Percentiles rank a stretch among this genome's conserved stretches.
Conservation (phyloP, 2,329 filamentous ascomycete genomes). For the Metarhizium humberi region DNA sequence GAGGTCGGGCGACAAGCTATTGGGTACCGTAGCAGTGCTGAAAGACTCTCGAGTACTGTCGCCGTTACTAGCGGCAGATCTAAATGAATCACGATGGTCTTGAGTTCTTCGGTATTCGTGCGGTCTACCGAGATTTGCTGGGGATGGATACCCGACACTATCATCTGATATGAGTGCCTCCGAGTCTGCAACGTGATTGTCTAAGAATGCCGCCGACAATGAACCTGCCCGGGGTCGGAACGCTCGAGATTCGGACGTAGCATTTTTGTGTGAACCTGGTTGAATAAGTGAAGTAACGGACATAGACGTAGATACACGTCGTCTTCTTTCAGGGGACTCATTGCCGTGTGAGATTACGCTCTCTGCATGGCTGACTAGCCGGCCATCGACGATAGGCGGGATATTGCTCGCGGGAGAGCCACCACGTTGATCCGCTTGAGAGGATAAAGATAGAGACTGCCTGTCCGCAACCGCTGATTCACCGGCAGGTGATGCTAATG, state of each 20-base stretch:
- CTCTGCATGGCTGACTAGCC: not conserved
- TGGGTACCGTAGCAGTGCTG: constrained; percentile 9
- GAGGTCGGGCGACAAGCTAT: constrained; percentile 13
- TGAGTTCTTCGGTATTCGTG: constrained; percentile 1
- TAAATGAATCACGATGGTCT: constrained; percentile 10
- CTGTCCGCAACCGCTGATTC: not conserved
- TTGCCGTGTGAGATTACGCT: not conserved
- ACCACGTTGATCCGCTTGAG: not conserved
- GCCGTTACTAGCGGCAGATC: constrained; percentile 9
- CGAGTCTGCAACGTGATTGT: constrained; percentile 9
- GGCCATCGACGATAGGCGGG: not conserved
- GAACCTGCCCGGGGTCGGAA: constrained; percentile 3
- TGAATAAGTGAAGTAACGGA: constrained; percentile 15
- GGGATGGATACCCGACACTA: constrained; percentile 19
- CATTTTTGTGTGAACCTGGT: constrained; percentile 7
- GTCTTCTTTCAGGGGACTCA: not conserved
- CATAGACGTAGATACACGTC: constrained; percentile 6
- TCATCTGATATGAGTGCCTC: constrained; percentile 18
- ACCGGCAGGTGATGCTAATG: not conserved
- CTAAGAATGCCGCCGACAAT: constrained; percentile 1
- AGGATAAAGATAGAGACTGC: not conserved
- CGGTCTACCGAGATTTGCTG: constrained; percentile 9
- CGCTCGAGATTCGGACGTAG: not conserved
- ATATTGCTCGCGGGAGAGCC: not conserved
- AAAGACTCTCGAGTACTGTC: constrained; percentile 10